Base-by-base conservation (phyloP, 2,329 filamentous ascomycete genomes). In the Phaeosphaeria sp. region DNA sequence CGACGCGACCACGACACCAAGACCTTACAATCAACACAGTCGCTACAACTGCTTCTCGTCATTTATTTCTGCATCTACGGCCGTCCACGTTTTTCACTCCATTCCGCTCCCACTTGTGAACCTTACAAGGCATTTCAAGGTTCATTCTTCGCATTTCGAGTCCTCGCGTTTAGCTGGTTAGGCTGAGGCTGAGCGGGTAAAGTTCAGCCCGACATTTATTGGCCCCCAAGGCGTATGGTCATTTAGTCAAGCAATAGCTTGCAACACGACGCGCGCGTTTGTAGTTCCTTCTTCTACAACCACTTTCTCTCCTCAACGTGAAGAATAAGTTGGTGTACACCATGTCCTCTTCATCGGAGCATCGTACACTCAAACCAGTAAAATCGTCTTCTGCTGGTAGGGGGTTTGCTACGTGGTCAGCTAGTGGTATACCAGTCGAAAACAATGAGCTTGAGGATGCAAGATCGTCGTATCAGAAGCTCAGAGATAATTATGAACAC, bases 401-500 rank as follows among this genome's bases (percentile, higher is more conserved):
- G 13, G 30, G 30, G 13, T 36, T 36, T 36, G 30, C 30, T 36
- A 36, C 30, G 11, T 36, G 30, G 30, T 36, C 30, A 36, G 21
- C 9, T 11, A 23, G 27, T 23, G 44, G 21, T 17, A 25, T n/a
- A n/a, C 23, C 44, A 46, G n/a, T 43, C 22, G 27, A 13, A 3
- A 6, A 30, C 11, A 43, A 44, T 44, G 18, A 21, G 18, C n/a
- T 44, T 44, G 42, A 44, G n/a, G 42, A 21, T 17, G n/a, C 42
- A 23, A 15, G 21, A 27, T 25, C 30, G 23, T 54, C 43, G 25
- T 44, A n/a, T 48, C 46, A 47, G 27, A 23, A 58, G 1, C 57
- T 58, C 39, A 33, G 43, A 10, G 63, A 68, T 42, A 61, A 59
- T 5, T 68, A 68, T 42, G 46, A 41, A 36, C 39, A 62, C 20